These are phyloP conservation scores for Themeda triandra DNA, from an alignment of 176 grass and related monocot species.

Conservation along the genomic window DNA sequence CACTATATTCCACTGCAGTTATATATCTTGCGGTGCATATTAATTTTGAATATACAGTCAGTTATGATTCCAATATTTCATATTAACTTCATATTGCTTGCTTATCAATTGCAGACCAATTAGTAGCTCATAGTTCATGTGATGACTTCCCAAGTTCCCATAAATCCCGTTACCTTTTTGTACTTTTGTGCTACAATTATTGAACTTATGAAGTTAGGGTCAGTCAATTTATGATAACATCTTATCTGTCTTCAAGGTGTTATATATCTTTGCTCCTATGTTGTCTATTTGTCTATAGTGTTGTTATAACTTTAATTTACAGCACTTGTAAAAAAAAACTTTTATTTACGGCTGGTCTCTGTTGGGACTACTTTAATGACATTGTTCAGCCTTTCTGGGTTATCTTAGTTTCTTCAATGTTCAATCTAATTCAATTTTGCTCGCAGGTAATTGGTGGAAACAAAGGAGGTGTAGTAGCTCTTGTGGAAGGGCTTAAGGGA, in stretches of 20 bases:
- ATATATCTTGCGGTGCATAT: background rate
- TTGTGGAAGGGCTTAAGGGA: conserved; percentile 76
- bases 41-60: background rate
- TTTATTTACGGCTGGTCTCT: background rate
- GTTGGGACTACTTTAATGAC: background rate
- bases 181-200: conserved; percentile 3
- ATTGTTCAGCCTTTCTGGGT: conserved; percentile 4
- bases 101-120: background rate
- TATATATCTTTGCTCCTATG: background rate
- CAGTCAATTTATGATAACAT: background rate
- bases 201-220: background rate
- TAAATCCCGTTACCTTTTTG: background rate
- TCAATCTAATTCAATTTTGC: conserved; percentile 23
- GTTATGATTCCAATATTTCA: background rate
- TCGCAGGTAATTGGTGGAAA: conserved; percentile 84
- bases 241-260: background rate
- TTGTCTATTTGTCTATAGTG: conserved; percentile 9
- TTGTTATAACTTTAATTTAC: background rate
- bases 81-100: conserved; percentile 16
- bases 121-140: background rate
- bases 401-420: background rate
- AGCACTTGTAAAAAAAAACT: too few species aligned
- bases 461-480: conserved; percentile 80
- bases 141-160: background rate
- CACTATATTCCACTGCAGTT: background rate